A percentile compares a stretch with the other conserved stretches of the same genome.
Evolutionary conservation across 495 filamentous ascomycete species (phyloP).

Genomic region (Aspergillus diversus): DNA sequence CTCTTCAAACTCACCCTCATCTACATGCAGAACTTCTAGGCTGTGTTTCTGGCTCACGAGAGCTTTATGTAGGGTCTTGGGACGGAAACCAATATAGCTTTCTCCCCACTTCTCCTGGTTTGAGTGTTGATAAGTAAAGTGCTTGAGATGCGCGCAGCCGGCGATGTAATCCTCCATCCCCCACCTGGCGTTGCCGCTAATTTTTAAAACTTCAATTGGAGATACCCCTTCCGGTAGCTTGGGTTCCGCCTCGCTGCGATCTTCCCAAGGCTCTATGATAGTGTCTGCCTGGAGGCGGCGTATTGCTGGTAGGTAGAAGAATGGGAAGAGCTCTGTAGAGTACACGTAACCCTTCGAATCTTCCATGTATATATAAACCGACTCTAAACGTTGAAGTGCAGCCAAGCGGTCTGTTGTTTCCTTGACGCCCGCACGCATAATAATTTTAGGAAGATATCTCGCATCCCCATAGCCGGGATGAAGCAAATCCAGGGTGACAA

Average conservation of each 20-base stretch:
- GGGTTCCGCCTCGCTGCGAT: not conserved
- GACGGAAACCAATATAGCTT: conserved; percentile 7
- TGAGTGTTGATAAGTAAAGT: conserved; percentile 24
- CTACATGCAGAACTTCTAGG: conserved; percentile 20
- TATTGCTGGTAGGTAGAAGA: conserved; percentile 23
- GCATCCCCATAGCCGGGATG: not conserved
- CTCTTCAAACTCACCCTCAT: conserved; percentile 14
- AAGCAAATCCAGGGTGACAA: not conserved
- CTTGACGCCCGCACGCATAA: not conserved
- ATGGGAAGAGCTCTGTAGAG: conserved; percentile 10
- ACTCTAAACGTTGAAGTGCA: conserved; percentile 16
- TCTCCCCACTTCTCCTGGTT: conserved; percentile 17
- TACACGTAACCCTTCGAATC: conserved; percentile 3
- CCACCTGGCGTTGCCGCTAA: conserved; percentile 12
- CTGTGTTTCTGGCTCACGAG: conserved; percentile 24
- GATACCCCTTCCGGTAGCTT: not conserved
- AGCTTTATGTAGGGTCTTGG: conserved; percentile 16
- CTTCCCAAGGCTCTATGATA: conserved; percentile 7
- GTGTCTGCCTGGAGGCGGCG: not conserved
- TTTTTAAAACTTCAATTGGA: not conserved
- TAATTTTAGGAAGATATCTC: not conserved
- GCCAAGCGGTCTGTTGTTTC: not conserved
- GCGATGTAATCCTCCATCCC: conserved; percentile 21
- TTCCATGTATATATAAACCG: not conserved
- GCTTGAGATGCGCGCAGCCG: conserved; percentile 20